Evolutionary conservation across 768 basidiomycete species (phyloP).

Genomic region (Phallus indusiatus): DNA sequence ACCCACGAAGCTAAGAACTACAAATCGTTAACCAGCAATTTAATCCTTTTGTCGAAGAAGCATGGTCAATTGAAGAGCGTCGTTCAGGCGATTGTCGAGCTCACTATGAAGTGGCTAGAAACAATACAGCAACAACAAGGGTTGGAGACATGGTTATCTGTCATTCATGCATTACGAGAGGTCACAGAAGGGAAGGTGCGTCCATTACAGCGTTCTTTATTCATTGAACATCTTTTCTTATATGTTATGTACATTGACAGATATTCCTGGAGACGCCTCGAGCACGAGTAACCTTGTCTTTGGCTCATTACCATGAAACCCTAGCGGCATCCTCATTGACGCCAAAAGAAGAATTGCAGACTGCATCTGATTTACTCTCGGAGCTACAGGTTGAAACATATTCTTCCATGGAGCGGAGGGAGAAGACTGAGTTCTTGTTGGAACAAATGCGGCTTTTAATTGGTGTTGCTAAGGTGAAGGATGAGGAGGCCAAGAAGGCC

Average conservation of each 20-base stretch:
- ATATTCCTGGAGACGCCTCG: constrained; percentile 96
- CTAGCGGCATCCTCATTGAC: constrained; percentile 37
- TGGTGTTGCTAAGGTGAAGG: constrained; percentile 66
- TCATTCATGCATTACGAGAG: constrained; percentile 79
- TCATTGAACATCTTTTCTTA: neutral
- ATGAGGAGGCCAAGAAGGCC: constrained; percentile 50
- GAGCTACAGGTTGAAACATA: constrained; percentile 99
- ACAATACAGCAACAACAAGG: constrained; percentile 63
- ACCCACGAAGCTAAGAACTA: constrained; percentile 66
- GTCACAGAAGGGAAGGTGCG: constrained; percentile 96
- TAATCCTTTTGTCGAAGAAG: constrained; percentile 77
- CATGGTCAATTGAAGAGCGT: constrained; percentile 93
- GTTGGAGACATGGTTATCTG: constrained; percentile 68
- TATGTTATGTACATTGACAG: constrained; percentile 29
- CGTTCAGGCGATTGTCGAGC: constrained; percentile 87
- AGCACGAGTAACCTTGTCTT: constrained; percentile 83
- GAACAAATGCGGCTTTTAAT: constrained; percentile 94
- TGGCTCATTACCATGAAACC: constrained; percentile 78
- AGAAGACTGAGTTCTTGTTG: constrained; percentile 96
- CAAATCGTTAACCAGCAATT: constrained; percentile 57
- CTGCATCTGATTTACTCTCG: constrained; percentile 83
- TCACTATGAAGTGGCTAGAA: constrained; percentile 71
- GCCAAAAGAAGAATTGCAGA: constrained; percentile 62
- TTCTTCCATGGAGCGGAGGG: constrained; percentile 94
- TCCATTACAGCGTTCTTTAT: constrained; percentile 4